These are phyloP conservation scores for Amphirosellinia nigrospora DNA, from an alignment of 495 filamentous ascomycete genomes.

Conservation along the genomic window DNA sequence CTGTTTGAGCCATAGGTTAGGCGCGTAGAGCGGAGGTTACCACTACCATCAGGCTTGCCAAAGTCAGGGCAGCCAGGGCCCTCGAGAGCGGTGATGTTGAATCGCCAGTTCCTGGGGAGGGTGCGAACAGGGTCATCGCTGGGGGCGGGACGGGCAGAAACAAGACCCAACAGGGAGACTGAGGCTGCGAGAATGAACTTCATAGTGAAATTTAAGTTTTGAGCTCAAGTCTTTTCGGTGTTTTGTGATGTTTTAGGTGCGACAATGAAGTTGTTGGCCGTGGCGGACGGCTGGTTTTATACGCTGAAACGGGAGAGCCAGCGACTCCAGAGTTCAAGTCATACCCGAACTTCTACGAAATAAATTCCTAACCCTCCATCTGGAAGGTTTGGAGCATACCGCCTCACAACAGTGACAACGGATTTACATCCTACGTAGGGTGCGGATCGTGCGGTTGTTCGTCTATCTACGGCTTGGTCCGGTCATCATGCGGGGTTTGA, in stretches of 20 bases:
- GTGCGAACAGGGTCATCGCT: neutral
- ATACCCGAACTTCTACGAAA: neutral
- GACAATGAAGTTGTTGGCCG: neutral
- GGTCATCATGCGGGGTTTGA: neutral
- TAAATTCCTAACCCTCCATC: neutral
- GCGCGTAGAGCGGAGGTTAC: neutral
- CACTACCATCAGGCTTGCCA: neutral
- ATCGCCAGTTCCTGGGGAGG: neutral
- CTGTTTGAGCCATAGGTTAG: conserved; percentile 8
- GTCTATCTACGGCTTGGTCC: neutral
- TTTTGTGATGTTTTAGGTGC: neutral
- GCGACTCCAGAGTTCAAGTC: neutral
- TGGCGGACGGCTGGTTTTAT: neutral
- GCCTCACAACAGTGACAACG: neutral
- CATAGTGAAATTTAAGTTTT: neutral
- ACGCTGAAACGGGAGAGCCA: neutral
- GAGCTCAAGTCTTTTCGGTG: neutral
- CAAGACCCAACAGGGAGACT: neutral
- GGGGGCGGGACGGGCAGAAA: neutral
- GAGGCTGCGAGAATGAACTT: neutral
- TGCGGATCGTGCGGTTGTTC: neutral
- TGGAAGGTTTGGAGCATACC: neutral
- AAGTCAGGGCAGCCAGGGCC: conserved; percentile 10
- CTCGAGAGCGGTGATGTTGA: conserved; percentile 14
- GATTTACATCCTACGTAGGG: neutral